phyloP scores from a whole-genome alignment of 257 asterid genomes.

The Craterostigma plantagineum region DNA sequence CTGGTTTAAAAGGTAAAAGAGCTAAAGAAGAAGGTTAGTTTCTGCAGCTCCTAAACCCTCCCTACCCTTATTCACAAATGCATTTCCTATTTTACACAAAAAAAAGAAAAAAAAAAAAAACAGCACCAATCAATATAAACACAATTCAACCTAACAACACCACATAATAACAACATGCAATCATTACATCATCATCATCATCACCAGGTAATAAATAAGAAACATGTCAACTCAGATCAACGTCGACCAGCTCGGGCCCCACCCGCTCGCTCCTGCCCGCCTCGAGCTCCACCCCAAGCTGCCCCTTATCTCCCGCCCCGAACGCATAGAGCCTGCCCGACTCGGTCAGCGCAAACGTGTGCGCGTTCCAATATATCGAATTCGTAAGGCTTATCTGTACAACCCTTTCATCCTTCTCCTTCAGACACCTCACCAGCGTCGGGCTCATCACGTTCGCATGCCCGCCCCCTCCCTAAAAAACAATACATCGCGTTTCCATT shows the following conservation, averaged over 20 bases:
- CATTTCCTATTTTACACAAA: background rate
- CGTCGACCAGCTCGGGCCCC: constrained; percentile 51
- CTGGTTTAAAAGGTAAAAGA: too few species aligned
- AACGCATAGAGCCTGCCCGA: constrained; percentile 79
- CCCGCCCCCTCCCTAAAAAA: constrained; percentile 18
- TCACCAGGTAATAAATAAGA: background rate
- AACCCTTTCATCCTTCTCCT: constrained; percentile 62
- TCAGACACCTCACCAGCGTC: constrained; percentile 56
- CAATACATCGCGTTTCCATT: too few species aligned
- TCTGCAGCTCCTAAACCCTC: constrained; percentile 5
- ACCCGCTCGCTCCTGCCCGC: constrained; percentile 62
- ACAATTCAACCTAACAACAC: background rate
- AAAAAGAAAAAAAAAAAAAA: background rate
- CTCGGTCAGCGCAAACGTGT: constrained; percentile 88
- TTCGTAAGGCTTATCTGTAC: constrained; percentile 94
- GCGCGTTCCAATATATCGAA: constrained; percentile 92
- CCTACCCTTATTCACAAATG: background rate
- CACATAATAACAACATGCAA: background rate
- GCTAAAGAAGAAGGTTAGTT: too few species aligned
- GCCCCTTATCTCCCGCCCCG: constrained; percentile 96
- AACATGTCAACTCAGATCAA: constrained; percentile 42
- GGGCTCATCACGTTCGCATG: constrained; percentile 62
- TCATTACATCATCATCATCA: background rate
- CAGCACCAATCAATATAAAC: background rate
- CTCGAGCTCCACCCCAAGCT: constrained; percentile 69